Conservation (phyloP, 768 basidiomycete genomes). For the Hortiboletus campestris region DNA sequence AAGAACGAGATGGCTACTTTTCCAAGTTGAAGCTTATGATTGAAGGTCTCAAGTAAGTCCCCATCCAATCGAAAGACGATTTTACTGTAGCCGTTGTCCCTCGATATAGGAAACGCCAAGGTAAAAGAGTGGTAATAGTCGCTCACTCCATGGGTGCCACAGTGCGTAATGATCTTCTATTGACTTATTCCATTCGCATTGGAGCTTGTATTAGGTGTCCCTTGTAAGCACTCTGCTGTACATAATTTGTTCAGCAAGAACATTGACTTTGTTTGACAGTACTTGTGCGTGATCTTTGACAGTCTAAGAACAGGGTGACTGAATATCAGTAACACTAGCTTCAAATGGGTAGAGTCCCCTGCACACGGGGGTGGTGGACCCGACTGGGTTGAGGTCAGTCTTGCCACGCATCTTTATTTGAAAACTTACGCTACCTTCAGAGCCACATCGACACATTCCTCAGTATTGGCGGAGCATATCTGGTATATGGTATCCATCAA, state of each 20-base stretch:
- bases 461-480: slow-evolving; percentile 82
- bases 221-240: slow-evolving; percentile 37
- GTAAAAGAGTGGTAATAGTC: slow-evolving; percentile 77
- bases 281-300: slow-evolving; percentile 63
- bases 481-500: slow-evolving; percentile 46
- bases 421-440: slow-evolving; percentile 34
- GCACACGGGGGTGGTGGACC: slow-evolving; percentile 77
- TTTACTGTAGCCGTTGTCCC: neutral
- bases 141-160: slow-evolving; percentile 87
- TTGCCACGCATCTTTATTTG: neutral
- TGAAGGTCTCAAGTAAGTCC: slow-evolving; percentile 68
- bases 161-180: slow-evolving; percentile 39
- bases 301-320: neutral
- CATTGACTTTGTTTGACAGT: slow-evolving; percentile 44
- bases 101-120: slow-evolving; percentile 55
- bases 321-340: slow-evolving; percentile 40
- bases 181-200: slow-evolving; percentile 15
- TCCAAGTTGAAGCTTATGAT: slow-evolving; percentile 78
- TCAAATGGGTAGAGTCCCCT: slow-evolving; percentile 96
- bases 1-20: slow-evolving; percentile 89
- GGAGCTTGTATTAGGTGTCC: slow-evolving; percentile 45
- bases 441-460: slow-evolving; percentile 84
- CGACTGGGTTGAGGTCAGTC: slow-evolving; percentile 82
- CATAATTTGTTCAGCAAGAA: neutral
- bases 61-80: neutral